Evolutionary conservation across 2,329 filamentous ascomycete genomes (phyloP).

Genomic region (Phyllosticta citriasiana): DNA sequence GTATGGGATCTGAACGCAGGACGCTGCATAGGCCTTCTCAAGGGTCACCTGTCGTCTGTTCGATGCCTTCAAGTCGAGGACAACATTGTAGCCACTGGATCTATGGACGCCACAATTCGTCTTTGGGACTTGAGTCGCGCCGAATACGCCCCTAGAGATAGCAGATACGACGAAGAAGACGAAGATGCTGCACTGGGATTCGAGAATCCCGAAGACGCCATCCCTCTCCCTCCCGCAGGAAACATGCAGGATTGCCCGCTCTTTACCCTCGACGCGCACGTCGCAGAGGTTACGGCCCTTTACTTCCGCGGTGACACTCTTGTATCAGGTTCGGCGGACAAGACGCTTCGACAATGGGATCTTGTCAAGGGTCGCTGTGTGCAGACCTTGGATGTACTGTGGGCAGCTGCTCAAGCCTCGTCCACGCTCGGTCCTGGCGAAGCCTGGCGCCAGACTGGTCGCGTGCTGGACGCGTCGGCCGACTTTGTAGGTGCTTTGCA

Average conservation of each 20-base stretch:
- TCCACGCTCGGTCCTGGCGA: constrained; percentile 51
- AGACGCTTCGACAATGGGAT: constrained; percentile 96
- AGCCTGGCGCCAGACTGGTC: constrained; percentile 66
- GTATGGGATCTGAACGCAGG: constrained; percentile 97
- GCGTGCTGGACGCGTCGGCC: constrained; percentile 56
- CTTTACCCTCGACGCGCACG: constrained; percentile 80
- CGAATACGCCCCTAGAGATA: constrained; percentile 63
- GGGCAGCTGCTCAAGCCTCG: constrained; percentile 87
- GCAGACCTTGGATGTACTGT: constrained; percentile 94
- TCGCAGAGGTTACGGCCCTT: constrained; percentile 88
- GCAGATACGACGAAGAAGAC: constrained; percentile 38
- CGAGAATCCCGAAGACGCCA: constrained; percentile 61
- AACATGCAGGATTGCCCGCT: constrained; percentile 84
- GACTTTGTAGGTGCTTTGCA: constrained; percentile 94
- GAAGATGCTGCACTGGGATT: constrained; percentile 55
- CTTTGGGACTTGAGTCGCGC: constrained; percentile 91
- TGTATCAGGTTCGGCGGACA: constrained; percentile 92
- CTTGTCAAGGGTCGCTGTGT: constrained; percentile 94
- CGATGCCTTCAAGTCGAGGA: constrained; percentile 88
- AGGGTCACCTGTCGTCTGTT: constrained; percentile 92
- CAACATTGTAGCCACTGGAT: constrained; percentile 89
- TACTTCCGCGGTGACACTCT: constrained; percentile 83
- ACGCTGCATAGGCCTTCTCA: constrained; percentile 79
- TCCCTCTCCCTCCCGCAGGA: constrained; percentile 55
- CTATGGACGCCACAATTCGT: constrained; percentile 86